Evolutionary conservation across 1,284 basidiomycete genomes (phyloP).

Genomic region (Sanguinoderma infundibulare): DNA sequence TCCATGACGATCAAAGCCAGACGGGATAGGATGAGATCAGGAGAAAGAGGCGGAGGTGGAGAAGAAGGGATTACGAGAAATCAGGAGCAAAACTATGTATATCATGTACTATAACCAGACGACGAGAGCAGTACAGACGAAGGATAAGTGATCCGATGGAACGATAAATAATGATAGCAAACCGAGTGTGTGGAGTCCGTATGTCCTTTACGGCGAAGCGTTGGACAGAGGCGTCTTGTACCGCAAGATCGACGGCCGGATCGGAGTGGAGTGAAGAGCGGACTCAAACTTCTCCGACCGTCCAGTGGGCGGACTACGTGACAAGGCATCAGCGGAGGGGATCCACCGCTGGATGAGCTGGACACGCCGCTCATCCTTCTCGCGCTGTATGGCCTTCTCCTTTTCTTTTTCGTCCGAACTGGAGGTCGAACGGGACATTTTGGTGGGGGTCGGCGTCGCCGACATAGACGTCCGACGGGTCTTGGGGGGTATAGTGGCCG

Average conservation of each 20-base stretch:
- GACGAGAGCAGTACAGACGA: slow-evolving; percentile 20
- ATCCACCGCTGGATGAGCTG: slow-evolving; percentile 40
- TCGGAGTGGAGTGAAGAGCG: slow-evolving; percentile 11
- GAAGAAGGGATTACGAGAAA: slow-evolving; percentile 20
- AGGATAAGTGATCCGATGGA: slow-evolving; percentile 29
- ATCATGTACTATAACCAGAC: slow-evolving; percentile 29
- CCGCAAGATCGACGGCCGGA: slow-evolving; percentile 25
- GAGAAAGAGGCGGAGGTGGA: background rate
- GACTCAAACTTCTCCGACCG: slow-evolving; percentile 24
- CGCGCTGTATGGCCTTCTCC: slow-evolving; percentile 31
- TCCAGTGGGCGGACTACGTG: slow-evolving; percentile 33
- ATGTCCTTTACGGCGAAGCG: slow-evolving; percentile 27
- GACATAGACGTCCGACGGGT: slow-evolving; percentile 33
- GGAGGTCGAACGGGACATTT: slow-evolving; percentile 38
- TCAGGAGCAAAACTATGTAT: slow-evolving; percentile 25
- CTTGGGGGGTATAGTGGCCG: slow-evolving; percentile 33
- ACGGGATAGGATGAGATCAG: slow-evolving; percentile 6
- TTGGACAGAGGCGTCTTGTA: slow-evolving; percentile 38
- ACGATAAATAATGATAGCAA: slow-evolving; percentile 28
- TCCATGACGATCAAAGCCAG: slow-evolving; percentile 21
- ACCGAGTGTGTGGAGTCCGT: slow-evolving; percentile 14
- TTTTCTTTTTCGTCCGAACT: slow-evolving; percentile 38
- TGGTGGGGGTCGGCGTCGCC: slow-evolving; percentile 35
- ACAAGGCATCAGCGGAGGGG: slow-evolving; percentile 31
- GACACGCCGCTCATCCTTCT: slow-evolving; percentile 33